phyloP scores from a whole-genome alignment of 1,284 basidiomycete species.

The Cryptococcus hybrid region DNA sequence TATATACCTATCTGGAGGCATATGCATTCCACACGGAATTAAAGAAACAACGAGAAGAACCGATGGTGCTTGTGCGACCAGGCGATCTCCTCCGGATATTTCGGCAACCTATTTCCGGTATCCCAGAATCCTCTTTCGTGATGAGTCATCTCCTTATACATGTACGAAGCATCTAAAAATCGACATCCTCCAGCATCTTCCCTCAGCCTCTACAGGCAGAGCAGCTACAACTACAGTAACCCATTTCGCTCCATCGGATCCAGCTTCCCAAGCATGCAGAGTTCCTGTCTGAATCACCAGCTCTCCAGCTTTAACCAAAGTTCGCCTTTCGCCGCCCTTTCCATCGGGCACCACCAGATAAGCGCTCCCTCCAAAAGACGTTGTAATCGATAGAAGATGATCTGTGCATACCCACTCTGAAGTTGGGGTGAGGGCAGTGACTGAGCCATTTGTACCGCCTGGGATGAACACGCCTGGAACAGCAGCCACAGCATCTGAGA shows the following conservation, averaged over 20 bases:
- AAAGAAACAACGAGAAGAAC: too few species aligned
- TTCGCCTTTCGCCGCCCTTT: slow-evolving; percentile 25
- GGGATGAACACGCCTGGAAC: slow-evolving; percentile 30
- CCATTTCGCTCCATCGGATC: slow-evolving; percentile 42
- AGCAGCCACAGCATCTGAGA: slow-evolving; percentile 15
- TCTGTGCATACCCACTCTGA: slow-evolving; percentile 37
- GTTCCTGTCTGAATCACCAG: slow-evolving; percentile 48
- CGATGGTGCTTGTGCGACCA: too few species aligned
- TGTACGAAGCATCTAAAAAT: slow-evolving; percentile 15
- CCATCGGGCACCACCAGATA: slow-evolving; percentile 36
- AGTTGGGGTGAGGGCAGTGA: slow-evolving; percentile 40
- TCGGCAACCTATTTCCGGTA: too few species aligned
- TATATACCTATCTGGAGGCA: too few species aligned
- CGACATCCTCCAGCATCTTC: slow-evolving; percentile 33
- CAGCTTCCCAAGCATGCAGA: slow-evolving; percentile 47
- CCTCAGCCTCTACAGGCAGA: slow-evolving; percentile 30
- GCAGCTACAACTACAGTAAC: slow-evolving; percentile 42
- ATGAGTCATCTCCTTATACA: too few species aligned
- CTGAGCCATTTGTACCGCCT: slow-evolving; percentile 38
- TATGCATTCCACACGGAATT: too few species aligned
- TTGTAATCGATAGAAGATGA: slow-evolving; percentile 47
- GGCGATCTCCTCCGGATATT: too few species aligned
- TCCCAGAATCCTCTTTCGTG: too few species aligned
- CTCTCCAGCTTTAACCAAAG: slow-evolving; percentile 37
- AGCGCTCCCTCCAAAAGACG: slow-evolving; percentile 32